These are phyloP conservation scores for Datura wrightii DNA, from an alignment of 257 asterid species.

Conservation along the genomic window DNA sequence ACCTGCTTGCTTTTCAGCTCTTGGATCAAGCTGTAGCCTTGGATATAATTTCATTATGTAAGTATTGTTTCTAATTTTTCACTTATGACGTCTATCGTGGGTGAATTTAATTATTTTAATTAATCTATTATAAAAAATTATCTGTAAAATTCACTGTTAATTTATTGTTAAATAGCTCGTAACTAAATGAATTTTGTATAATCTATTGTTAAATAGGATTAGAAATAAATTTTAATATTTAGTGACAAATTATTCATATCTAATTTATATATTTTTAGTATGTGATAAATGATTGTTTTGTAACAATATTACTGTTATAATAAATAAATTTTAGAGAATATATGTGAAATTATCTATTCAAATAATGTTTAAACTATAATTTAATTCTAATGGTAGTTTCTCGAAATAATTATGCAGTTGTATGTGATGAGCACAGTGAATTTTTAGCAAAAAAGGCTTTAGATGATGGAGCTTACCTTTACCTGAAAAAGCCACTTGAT, in stretches of 20 bases:
- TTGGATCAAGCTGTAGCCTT: neutral
- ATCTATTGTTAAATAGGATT: no score
- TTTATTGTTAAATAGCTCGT: neutral
- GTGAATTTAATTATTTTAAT: no score
- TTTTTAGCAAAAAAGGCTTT: neutral
- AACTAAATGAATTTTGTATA: no score
- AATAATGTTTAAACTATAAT: neutral
- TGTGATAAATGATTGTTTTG: neutral
- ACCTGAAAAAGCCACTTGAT: neutral
- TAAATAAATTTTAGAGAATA: no score
- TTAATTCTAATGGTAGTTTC: neutral
- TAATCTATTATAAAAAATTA: no score
- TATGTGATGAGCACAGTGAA: neutral
- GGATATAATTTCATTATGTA: neutral
- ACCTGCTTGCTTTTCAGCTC: no score
- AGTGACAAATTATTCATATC: no score
- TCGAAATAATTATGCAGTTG: neutral
- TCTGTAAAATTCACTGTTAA: no score
- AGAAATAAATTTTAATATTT: no score
- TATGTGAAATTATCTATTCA: neutral
- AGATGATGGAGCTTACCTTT: neutral
- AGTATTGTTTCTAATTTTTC: neutral
- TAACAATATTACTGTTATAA: no score
- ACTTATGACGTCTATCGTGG: no score
- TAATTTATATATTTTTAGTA: neutral